Evolutionary conservation across 2,329 filamentous ascomycete genomes (phyloP).

Genomic region (Neonectria ditissima): DNA sequence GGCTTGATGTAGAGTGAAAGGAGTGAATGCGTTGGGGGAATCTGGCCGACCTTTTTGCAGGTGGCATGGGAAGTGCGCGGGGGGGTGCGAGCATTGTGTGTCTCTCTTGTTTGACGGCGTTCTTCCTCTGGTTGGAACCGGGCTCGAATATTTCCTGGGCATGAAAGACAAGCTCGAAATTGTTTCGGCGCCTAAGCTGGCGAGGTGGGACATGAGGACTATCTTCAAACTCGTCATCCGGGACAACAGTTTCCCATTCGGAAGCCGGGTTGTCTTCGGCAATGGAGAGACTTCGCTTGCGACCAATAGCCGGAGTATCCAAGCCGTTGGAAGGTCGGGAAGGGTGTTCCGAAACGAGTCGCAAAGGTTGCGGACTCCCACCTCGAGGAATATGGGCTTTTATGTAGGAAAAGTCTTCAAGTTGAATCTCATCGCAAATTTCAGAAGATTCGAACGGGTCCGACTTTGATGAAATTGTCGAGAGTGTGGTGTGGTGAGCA

Average conservation of each 20-base stretch:
- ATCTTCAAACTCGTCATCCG: constrained; percentile 41
- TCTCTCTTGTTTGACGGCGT: constrained; percentile 19
- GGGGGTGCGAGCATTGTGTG: constrained; percentile 18
- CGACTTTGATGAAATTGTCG: constrained; percentile 9
- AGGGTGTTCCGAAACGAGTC: constrained; percentile 34
- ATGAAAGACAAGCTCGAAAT: constrained; percentile 31
- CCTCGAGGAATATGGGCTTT: constrained; percentile 12
- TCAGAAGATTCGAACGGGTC: constrained; percentile 18
- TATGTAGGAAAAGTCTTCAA: constrained; percentile 31
- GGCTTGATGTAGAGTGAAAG: constrained; percentile 45
- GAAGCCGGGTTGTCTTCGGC: constrained; percentile 41
- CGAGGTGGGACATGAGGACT: constrained; percentile 20
- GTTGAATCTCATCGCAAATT: constrained; percentile 22
- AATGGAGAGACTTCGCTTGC: constrained; percentile 8
- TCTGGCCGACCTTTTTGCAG: constrained; percentile 24
- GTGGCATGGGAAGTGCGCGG: constrained; percentile 24
- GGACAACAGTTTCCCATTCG: constrained; percentile 48
- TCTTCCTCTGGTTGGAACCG: constrained; percentile 5
- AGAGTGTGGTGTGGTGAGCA: neutral
- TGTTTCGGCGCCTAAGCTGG: constrained; percentile 27
- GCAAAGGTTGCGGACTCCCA: constrained; percentile 21
- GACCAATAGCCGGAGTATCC: neutral
- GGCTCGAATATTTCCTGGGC: constrained; percentile 19
- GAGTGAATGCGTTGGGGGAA: constrained; percentile 37
- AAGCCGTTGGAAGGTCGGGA: constrained; percentile 14